phyloP scores from a whole-genome alignment of 805 yeast species.

The Grigorovia transvaalensis region DNA sequence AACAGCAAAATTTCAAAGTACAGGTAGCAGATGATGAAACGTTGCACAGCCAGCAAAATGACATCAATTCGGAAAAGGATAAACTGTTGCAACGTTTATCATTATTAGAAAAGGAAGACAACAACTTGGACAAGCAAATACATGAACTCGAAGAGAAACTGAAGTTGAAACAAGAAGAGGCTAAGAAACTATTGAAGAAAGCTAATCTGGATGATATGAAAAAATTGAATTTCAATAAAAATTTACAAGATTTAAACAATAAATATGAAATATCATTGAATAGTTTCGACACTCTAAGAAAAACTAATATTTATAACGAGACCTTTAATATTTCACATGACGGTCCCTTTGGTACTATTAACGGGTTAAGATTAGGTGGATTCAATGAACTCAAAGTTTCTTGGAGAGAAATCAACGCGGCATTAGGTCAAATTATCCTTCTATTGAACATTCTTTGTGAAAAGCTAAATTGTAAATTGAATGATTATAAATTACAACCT shows the following conservation, averaged over 20 bases:
- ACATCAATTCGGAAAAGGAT: slow-evolving; percentile 20
- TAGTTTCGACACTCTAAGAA: slow-evolving; percentile 60
- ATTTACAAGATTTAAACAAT: slow-evolving; percentile 53
- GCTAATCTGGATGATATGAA: slow-evolving; percentile 51
- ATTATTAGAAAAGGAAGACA: slow-evolving; percentile 23
- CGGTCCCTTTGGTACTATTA: slow-evolving; percentile 79
- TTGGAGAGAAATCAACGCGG: slow-evolving; percentile 89
- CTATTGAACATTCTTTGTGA: slow-evolving; percentile 54
- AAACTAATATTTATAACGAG: slow-evolving; percentile 72
- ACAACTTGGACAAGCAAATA: slow-evolving; percentile 35
- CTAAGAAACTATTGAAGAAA: slow-evolving; percentile 26
- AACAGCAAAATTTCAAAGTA: slow-evolving; percentile 23
- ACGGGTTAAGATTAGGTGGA: slow-evolving; percentile 73
- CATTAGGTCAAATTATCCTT: slow-evolving; percentile 73
- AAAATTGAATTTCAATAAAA: slow-evolving; percentile 38
- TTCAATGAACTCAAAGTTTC: slow-evolving; percentile 51
- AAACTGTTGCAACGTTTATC: slow-evolving; percentile 6
- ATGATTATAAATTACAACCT: slow-evolving; percentile 59
- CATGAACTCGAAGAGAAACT: slow-evolving; percentile 41
- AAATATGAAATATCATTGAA: slow-evolving; percentile 51
- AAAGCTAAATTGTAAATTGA: slow-evolving; percentile 44
- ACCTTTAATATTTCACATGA: slow-evolving; percentile 77
- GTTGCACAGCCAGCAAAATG: slow-evolving; percentile 6
- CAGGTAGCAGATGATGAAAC: slow-evolving; percentile 21
- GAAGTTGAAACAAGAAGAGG: slow-evolving; percentile 34